Evolutionary conservation across 768 basidiomycete genomes (phyloP), one percentile per base, ranked within the genome.

Genomic region (Phlebiopsis gigantea): DNA sequence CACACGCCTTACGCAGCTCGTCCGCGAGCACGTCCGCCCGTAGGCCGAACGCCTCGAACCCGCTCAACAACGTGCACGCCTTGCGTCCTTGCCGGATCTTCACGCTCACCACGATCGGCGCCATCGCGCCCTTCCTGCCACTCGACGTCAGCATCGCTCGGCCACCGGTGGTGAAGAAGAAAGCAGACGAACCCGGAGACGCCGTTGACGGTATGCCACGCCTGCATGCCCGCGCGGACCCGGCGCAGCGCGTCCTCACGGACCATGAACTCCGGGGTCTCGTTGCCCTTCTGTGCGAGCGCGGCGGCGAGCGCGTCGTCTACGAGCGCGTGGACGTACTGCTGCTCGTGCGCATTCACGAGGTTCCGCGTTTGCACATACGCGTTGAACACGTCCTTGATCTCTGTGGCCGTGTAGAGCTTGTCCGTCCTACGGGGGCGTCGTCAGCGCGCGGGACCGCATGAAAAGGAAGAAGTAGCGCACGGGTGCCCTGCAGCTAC

Each of bases 61-160:
- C 88, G 0, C 84, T 83, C 52, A 95, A 77, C 46, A 87, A 71
- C 1, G 93, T 96, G 47, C 79, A 82, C 4, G 84, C 82, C 69
- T 88, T 92, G 19, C 85, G 79, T 1, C 88, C 90, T 66, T 90
- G 87, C n/a, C 91, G 77, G 30, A 81, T 70, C 72, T 92, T 94
- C 47, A 80, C 77, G 1, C 76, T 72, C 7, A 96, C 79, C 15
- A 79, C 77, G 28, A 97, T 81, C 0, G 91, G 87, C 46, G 79
- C 80, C 47, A 92, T 66, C 8, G 75, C 68, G 21, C 94, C 94
- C 70, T 94, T 94, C 73, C 90, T 94, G 61, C 19, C 19, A 14
- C 19, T 15, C 0, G 46, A 39, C n/a, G 58, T 42, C 24, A 19
- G 30, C 41, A 5, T 5, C n/a, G 67, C 10, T 14, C 12, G 22